These are phyloP conservation scores for Thermothielavioides terrestris DNA, from an alignment of 495 filamentous ascomycete genomes.

Conservation along the genomic window DNA sequence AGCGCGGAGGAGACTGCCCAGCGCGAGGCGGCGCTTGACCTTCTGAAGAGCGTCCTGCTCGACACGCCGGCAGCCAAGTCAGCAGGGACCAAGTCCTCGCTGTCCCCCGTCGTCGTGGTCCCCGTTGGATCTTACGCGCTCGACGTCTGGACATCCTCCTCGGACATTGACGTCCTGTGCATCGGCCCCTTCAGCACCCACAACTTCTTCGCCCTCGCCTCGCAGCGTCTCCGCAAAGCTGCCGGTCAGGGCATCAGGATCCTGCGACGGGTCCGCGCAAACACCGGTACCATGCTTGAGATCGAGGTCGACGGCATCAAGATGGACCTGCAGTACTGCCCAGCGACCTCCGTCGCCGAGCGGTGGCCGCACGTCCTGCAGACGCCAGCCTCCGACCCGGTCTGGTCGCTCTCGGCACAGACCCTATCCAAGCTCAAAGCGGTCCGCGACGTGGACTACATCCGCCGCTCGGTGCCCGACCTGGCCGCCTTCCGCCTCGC, in stretches of 20 bases:
- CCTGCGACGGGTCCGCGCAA: constrained; percentile 43
- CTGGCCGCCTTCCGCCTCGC: constrained; percentile 42
- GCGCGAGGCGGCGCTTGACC: constrained; percentile 33
- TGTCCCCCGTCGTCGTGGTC: constrained; percentile 36
- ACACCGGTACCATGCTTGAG: constrained; percentile 48
- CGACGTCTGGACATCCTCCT: constrained; percentile 44
- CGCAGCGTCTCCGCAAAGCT: constrained; percentile 39
- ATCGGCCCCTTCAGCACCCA: constrained; percentile 47
- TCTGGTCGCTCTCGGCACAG: constrained; percentile 40
- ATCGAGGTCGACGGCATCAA: constrained; percentile 41
- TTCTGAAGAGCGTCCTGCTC: constrained; percentile 36
- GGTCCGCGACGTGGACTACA: constrained; percentile 45
- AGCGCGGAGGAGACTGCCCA: constrained; percentile 29
- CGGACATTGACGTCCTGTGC: constrained; percentile 51
- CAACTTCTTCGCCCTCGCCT: constrained; percentile 48
- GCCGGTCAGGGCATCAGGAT: constrained; percentile 36
- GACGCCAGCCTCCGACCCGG: constrained; percentile 30
- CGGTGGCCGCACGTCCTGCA: constrained; percentile 31
- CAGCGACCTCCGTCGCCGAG: constrained; percentile 39
- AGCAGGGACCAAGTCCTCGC: constrained; percentile 1
- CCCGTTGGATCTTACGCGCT: constrained; percentile 55
- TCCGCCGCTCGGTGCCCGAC: constrained; percentile 45
- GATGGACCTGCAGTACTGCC: constrained; percentile 53
- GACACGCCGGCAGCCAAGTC: constrained; percentile 5
- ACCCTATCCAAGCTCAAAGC: constrained; percentile 48